A percentile compares a stretch with the other conserved stretches of the same genome.
Conservation (phyloP, 441 rosid genomes). For the Eugenia klotzschiana region DNA sequence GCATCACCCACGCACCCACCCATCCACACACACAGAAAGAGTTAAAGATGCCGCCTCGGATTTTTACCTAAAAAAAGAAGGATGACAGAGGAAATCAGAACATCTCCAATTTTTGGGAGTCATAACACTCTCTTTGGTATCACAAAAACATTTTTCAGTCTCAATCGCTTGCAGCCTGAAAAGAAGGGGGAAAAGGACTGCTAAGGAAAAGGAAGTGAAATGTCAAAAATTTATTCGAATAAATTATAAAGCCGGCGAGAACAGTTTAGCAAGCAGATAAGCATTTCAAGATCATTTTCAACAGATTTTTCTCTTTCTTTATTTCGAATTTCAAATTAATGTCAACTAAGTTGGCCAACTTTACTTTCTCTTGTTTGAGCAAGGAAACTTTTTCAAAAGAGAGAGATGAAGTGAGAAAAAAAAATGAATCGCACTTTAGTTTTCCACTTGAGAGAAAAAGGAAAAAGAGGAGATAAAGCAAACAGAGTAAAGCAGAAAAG, state of each 20-base stretch:
- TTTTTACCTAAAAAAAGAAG: background rate
- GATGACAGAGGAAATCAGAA: background rate
- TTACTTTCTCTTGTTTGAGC: background rate
- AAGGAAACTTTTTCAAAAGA: background rate
- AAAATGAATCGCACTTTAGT: conserved; percentile 14
- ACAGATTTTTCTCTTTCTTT: background rate
- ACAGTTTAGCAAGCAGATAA: background rate
- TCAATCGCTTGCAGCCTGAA: background rate
- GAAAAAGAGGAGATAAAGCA: conserved; percentile 20
- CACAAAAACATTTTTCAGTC: background rate
- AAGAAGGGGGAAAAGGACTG: background rate
- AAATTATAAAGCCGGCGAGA: background rate
- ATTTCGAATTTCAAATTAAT: background rate
- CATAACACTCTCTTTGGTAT: background rate
- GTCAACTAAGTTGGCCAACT: background rate
- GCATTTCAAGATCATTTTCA: background rate
- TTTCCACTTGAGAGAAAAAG: conserved; percentile 21
- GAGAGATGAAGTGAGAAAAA: background rate
- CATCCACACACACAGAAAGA: background rate
- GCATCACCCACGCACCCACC: background rate
- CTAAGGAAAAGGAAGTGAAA: background rate
- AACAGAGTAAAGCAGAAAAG: conserved; percentile 24
- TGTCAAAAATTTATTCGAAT: background rate
- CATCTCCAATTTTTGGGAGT: background rate
- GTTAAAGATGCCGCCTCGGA: background rate